These are phyloP conservation scores for Pyrenophora tritici-repentis DNA, from an alignment of 2,329 filamentous ascomycete genomes.

Conservation along the genomic window DNA sequence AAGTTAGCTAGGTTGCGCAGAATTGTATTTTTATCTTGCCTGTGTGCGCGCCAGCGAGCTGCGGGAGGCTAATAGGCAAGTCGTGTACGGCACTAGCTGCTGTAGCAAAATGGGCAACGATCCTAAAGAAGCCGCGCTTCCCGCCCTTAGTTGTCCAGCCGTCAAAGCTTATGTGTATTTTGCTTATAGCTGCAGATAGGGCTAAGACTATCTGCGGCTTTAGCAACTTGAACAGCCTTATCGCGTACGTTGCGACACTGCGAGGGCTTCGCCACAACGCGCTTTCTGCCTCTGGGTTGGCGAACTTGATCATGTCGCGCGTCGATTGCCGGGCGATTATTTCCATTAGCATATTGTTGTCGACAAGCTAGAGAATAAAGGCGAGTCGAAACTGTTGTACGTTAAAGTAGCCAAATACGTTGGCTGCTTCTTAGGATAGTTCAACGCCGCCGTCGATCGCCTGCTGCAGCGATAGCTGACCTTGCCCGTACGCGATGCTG, in stretches of 20 bases:
- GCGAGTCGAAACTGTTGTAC: not conserved
- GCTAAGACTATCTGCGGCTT: not conserved
- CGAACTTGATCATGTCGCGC: constrained; percentile 1
- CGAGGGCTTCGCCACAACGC: not conserved
- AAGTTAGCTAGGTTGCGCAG: too few species aligned
- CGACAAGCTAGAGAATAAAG: not conserved
- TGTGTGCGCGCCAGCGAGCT: constrained; percentile 1
- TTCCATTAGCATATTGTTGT: not conserved
- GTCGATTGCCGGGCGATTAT: not conserved
- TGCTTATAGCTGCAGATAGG: constrained; percentile 2
- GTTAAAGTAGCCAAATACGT: not conserved
- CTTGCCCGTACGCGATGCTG: not conserved
- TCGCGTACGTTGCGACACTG: constrained; percentile 1
- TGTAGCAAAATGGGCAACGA: constrained; percentile 4
- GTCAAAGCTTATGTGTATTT: constrained; percentile 9
- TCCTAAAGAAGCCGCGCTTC: constrained; percentile 4
- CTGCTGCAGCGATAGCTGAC: not conserved
- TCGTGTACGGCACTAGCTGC: not conserved
- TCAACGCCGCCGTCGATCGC: not conserved
- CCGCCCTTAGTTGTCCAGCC: constrained; percentile 4
- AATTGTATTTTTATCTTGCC: too few species aligned
- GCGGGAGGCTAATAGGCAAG: constrained; percentile 8
- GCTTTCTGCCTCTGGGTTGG: constrained; percentile 7
- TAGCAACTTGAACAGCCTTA: constrained; percentile 1
- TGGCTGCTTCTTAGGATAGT: not conserved